Conservation (phyloP, 1,139 yeast species). For the Taphrina confusa region DNA sequence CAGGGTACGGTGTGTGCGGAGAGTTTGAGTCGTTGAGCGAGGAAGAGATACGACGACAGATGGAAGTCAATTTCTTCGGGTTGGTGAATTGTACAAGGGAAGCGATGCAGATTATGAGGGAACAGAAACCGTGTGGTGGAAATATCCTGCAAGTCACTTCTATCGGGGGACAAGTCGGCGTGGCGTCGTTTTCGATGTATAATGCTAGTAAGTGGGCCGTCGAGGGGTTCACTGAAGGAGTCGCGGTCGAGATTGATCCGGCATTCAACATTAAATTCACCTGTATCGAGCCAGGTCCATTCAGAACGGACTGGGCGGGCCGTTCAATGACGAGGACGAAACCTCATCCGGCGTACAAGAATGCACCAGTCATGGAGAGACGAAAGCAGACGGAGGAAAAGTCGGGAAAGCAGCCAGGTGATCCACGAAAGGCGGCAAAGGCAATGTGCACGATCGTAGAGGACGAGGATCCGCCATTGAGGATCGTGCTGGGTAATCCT, state of each 20-base stretch:
- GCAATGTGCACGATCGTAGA: conserved; percentile 16
- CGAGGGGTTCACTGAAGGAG: conserved; percentile 30
- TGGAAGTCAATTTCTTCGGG: conserved; percentile 33
- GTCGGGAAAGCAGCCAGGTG: conserved; percentile 21
- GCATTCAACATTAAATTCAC: conserved; percentile 24
- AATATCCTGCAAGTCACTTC: conserved; percentile 27
- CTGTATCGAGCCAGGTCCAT: conserved; percentile 28
- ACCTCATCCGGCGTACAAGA: conserved; percentile 29
- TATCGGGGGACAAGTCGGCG: conserved; percentile 25
- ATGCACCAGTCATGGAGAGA: conserved; percentile 16
- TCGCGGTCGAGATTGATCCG: conserved; percentile 22
- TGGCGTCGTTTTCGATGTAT: conserved; percentile 23
- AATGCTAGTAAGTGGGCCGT: conserved; percentile 28
- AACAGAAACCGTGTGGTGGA: conserved; percentile 23
- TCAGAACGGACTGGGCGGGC: conserved; percentile 32
- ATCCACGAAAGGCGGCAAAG: conserved; percentile 14
- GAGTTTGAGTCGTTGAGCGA: conserved; percentile 22
- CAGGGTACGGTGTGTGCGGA: conserved; percentile 34
- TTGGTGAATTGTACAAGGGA: conserved; percentile 12
- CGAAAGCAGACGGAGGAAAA: conserved; percentile 11
- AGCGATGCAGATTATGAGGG: conserved; percentile 27
- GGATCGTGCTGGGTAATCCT: conserved; percentile 15
- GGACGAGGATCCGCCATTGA: conserved; percentile 6
- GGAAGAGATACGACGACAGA: conserved; percentile 23
- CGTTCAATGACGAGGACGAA: conserved; percentile 23